These are phyloP conservation scores for Neostapfia colusana DNA, from an alignment of 176 grass and related monocot species.

Conservation along the genomic window DNA sequence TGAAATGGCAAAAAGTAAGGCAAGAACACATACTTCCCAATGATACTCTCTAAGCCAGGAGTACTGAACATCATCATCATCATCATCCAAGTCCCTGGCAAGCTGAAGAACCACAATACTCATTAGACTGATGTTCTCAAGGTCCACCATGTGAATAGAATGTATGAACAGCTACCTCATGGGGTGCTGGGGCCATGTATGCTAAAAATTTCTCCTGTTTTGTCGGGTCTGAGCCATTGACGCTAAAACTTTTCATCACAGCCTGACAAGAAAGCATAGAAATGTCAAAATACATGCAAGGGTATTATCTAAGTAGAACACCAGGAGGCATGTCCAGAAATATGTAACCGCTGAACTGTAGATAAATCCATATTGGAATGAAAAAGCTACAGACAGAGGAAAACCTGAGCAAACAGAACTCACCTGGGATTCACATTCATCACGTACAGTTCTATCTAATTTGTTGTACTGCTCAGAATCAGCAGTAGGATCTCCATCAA, in stretches of 20 bases:
- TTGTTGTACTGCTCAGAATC: slow-evolving; percentile 91
- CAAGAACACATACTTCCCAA: slow-evolving; percentile 83
- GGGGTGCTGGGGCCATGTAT: slow-evolving; percentile 80
- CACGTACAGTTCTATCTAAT: slow-evolving; percentile 61
- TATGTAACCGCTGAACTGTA: too few relatives aligned
- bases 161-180: slow-evolving; percentile 61
- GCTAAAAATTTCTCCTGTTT: slow-evolving; percentile 88
- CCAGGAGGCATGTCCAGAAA: too few relatives aligned
- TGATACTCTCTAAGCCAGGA: slow-evolving; percentile 94
- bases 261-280: slow-evolving; percentile 50
- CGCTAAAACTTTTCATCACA: slow-evolving; percentile 95
- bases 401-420: slow-evolving; percentile 25
- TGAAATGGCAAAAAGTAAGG: slow-evolving; percentile 5
- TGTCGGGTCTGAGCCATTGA: slow-evolving; percentile 71
- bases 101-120: slow-evolving; percentile 54
- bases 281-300: slow-evolving; percentile 16
- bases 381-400: slow-evolving; percentile 12
- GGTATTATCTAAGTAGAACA: too few relatives aligned
- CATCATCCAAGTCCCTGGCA: slow-evolving; percentile 68
- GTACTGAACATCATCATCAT: slow-evolving; percentile 84
- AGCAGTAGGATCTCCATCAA: slow-evolving; percentile 98
- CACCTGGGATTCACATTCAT: slow-evolving; percentile 80
- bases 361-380: not conserved
- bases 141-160: slow-evolving; percentile 7
- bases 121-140: slow-evolving; percentile 4